These are phyloP conservation scores for Psilocybe cubensis DNA, from an alignment of 768 basidiomycete species.

Conservation along the genomic window DNA sequence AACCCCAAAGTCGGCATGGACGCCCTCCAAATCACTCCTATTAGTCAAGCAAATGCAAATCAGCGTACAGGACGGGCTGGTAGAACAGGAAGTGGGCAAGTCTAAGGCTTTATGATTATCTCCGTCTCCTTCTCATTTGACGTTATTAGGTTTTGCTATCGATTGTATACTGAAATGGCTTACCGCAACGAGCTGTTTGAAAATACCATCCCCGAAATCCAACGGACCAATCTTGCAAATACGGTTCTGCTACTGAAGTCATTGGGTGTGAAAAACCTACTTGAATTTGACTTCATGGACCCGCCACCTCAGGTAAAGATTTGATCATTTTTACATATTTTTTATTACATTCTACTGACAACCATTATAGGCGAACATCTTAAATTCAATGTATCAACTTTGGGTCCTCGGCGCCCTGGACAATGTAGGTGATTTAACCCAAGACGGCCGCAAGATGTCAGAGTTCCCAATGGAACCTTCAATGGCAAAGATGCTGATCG, in stretches of 20 bases:
- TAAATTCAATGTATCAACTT: constrained; percentile 99
- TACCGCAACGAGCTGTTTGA: constrained; percentile 94
- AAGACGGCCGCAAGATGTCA: constrained; percentile 94
- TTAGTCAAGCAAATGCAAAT: constrained; percentile 97
- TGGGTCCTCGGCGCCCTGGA: constrained; percentile 98
- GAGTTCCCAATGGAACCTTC: constrained; percentile 99
- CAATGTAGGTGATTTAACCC: constrained; percentile 96
- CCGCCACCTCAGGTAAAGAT: constrained; percentile 91
- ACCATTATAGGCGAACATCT: constrained; percentile 79
- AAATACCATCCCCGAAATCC: constrained; percentile 97
- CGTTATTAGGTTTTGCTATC: constrained; percentile 82
- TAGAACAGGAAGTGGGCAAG: constrained; percentile 92
- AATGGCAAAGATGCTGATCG: constrained; percentile 98
- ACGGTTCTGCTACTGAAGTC: constrained; percentile 95
- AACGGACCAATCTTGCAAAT: constrained; percentile 96
- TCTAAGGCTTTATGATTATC: constrained; percentile 9
- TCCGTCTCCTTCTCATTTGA: constrained; percentile 1
- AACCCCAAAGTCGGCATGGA: constrained; percentile 99
- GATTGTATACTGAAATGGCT: constrained; percentile 96
- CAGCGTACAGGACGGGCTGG: constrained; percentile 97
- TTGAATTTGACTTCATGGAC: constrained; percentile 99
- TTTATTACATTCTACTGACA: not conserved
- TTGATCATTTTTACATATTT: not conserved
- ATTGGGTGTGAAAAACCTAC: constrained; percentile 92
- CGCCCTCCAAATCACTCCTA: constrained; percentile 97